These are phyloP conservation scores for Colletotrichum tropicicola DNA, from an alignment of 2,329 filamentous ascomycete genomes.

Conservation along the genomic window DNA sequence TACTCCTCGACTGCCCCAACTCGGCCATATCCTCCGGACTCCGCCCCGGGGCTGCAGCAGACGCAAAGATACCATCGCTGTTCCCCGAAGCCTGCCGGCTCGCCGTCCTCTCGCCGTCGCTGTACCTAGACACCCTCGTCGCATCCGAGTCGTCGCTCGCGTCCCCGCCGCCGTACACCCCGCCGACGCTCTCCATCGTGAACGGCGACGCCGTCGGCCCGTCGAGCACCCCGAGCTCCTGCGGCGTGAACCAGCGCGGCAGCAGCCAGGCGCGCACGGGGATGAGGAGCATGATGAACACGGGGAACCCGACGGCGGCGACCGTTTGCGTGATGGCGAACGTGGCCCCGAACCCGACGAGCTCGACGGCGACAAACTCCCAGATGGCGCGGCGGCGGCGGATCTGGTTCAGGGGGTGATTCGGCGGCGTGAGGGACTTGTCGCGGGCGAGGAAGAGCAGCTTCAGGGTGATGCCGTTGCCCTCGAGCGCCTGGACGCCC, in stretches of 20 bases:
- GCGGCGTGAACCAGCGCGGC: slow-evolving; percentile 65
- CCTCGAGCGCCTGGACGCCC: slow-evolving; percentile 80
- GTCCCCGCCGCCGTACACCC: slow-evolving; percentile 58
- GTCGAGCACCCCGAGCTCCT: slow-evolving; percentile 72
- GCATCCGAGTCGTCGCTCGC: slow-evolving; percentile 32
- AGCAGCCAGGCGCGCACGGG: slow-evolving; percentile 72
- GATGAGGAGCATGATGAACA: slow-evolving; percentile 76
- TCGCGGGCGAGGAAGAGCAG: slow-evolving; percentile 76
- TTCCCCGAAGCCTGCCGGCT: slow-evolving; percentile 19
- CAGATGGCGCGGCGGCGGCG: slow-evolving; percentile 71
- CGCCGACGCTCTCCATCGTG: slow-evolving; percentile 80
- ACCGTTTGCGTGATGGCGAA: slow-evolving; percentile 87
- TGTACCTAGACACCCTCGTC: neutral
- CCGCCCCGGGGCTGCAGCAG: slow-evolving; percentile 38
- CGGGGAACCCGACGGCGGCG: slow-evolving; percentile 82
- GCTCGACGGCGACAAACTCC: slow-evolving; percentile 74
- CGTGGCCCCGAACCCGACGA: slow-evolving; percentile 78
- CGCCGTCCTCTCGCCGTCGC: slow-evolving; percentile 30
- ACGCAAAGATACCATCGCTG: slow-evolving; percentile 37
- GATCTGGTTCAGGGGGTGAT: slow-evolving; percentile 70
- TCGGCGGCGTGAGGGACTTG: slow-evolving; percentile 64
- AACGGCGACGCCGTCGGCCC: slow-evolving; percentile 79
- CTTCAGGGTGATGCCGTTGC: slow-evolving; percentile 81
- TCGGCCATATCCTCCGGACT: slow-evolving; percentile 46
- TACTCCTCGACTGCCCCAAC: slow-evolving; percentile 33